Evolutionary conservation across 768 basidiomycete genomes (phyloP), one percentile per base, ranked within the genome.

Genomic region (Amanita pallidorosea): DNA sequence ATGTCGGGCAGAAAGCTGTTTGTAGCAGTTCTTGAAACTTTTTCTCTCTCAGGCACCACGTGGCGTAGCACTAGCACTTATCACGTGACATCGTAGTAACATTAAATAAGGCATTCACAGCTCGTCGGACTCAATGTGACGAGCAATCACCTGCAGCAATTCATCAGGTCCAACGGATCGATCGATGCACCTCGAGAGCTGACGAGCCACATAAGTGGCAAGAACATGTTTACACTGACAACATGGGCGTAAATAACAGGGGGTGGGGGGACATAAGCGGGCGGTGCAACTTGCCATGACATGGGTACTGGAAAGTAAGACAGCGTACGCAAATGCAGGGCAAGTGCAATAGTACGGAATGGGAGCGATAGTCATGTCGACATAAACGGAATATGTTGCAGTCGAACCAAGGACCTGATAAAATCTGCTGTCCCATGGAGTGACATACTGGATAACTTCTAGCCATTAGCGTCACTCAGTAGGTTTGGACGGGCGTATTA

Each of bases 201-300:
- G 75, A 23, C 75, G 63, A 2, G 84, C 83, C 12, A 91, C 66
- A 12, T 71, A 66, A 11, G 76, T 72, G 2, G 88, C 88, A 22
- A 91, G 70, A 2, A 87, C 63, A 61, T 91, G 88, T 61, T 91
- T 90, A 60, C 88, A 91, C 88, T 90, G 37, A 44, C 56, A 48
- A 48, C 7, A 47, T 31, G 6, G 33, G 12, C 47, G 42, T 34
- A 13, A 45, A 20, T 47, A 36, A 49, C 67, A 50, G 33, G 8
- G 17, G 20, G n/a, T n/a, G n/a, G n/a, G n/a, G n/a, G n/a, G 7
- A 13, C 45, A 13, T 7, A 29, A 17, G 4, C 31, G 27, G n/a
- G 31, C 5, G 17, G 18, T n/a, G 15, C 2, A 25, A 60, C 69
- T 31, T 49, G 84, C 88, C 83, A 85, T 81, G 17, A 80, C 58